phyloP scores from a whole-genome alignment of 148 eudicot species.

The Nepenthes mirabilis region DNA sequence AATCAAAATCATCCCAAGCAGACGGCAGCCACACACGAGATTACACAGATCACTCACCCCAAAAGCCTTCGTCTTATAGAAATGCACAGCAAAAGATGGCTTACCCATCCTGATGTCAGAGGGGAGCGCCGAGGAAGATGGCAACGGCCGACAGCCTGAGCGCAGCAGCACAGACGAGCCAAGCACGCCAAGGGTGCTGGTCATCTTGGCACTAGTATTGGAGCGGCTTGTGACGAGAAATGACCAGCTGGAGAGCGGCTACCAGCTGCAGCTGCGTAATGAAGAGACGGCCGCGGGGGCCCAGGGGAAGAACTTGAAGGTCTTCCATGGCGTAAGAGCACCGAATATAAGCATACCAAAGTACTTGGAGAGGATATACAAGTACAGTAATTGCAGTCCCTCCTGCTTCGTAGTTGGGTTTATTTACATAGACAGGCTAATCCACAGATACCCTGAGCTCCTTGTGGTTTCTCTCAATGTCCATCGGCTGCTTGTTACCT shows the following conservation, averaged over 20 bases:
- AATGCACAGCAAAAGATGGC: too few relatives aligned
- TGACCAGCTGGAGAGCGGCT: conserved; percentile 18
- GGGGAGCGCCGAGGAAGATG: not conserved
- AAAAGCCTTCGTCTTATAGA: too few relatives aligned
- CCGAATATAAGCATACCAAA: conserved; percentile 68
- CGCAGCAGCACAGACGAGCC: conserved; percentile 9
- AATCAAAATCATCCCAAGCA: too few relatives aligned
- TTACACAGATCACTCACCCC: too few relatives aligned
- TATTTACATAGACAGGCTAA: conserved; percentile 71
- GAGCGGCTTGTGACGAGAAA: conserved; percentile 70
- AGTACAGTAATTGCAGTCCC: conserved; percentile 79
- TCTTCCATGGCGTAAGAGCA: conserved; percentile 67
- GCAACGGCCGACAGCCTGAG: not conserved
- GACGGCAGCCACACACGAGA: too few relatives aligned
- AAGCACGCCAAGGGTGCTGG: conserved; percentile 47
- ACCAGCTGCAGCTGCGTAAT: not conserved
- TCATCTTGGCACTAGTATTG: conserved; percentile 42
- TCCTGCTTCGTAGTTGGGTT: conserved; percentile 89
- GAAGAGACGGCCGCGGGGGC: not conserved
- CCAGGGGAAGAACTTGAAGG: conserved; percentile 43
- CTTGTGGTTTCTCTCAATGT: conserved; percentile 68
- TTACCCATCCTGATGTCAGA: too few relatives aligned
- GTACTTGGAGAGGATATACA: conserved; percentile 81
- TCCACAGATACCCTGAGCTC: conserved; percentile 61
- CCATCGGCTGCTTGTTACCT: conserved; percentile 69